Evolutionary conservation across 2,329 filamentous ascomycete genomes (phyloP), one percentile per base, ranked within the genome.

Genomic region (Hypoxylon sp.): DNA sequence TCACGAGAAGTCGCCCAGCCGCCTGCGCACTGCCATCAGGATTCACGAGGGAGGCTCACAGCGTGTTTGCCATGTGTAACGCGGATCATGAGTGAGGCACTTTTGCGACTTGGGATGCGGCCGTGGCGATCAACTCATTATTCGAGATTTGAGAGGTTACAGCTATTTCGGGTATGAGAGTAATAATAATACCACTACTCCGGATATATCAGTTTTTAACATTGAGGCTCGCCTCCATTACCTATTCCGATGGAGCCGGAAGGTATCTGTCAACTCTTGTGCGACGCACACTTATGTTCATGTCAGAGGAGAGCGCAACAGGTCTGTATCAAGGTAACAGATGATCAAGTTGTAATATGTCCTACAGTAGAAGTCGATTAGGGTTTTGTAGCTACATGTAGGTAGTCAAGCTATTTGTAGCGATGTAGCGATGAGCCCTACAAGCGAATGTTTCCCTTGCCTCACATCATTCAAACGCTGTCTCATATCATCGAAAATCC

Each of bases 361-460:
- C 46, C 44, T 21, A 36, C 15, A 26, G 19, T 55, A 13, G 37
- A 41, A 46, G 44, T 36, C 41, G 32, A 32, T 44, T 44, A 38
- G 27, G 25, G 16, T 35, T 29, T 17, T 27, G 23, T 17, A 26
- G 27, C 36, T n/a, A n/a, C n/a, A n/a, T n/a, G n/a, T n/a, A n/a
- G n/a, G n/a, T n/a, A n/a, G n/a, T n/a, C 23, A 52, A 41, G 43
- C 31, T 31, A 29, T 35, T 46, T 11, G 19, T 23, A 23, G 26
- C n/a, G n/a, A n/a, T n/a, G n/a, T 34, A 25, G 35, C 44, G 42
- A 43, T 55, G 55, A 51, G 48, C 55, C 55, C 27, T 59, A 59
- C 45, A 30, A 35, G 32, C 32, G 13, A 45, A 44, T 36, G 11
- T 25, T 27, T 23, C 41, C 30, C 45, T 37, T 35, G 34, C 47